Conservation (phyloP, 2,329 filamentous ascomycete genomes). For the Penicillium sp. region DNA sequence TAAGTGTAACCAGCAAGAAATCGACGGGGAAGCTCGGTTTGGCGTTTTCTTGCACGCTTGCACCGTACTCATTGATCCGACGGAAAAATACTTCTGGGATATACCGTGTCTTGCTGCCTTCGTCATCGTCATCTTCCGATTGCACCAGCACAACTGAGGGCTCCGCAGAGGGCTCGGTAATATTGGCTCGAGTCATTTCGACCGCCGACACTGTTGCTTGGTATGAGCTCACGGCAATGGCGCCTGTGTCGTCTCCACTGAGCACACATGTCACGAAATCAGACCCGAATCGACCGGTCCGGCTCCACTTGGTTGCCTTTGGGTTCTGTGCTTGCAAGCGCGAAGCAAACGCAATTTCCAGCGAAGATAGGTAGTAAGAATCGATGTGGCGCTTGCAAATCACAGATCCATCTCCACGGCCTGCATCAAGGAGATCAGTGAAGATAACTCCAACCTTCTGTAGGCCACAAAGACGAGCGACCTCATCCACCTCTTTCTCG, state of each 20-base stretch:
- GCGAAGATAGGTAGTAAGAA: slow-evolving; percentile 90
- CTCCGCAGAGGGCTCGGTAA: slow-evolving; percentile 92
- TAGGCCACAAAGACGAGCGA: slow-evolving; percentile 82
- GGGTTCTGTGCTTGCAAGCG: slow-evolving; percentile 86
- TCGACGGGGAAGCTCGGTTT: slow-evolving; percentile 96
- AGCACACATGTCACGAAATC: slow-evolving; percentile 97
- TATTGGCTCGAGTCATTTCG: slow-evolving; percentile 94
- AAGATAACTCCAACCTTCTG: slow-evolving; percentile 92
- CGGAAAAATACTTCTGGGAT: slow-evolving; percentile 98
- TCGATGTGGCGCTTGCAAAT: slow-evolving; percentile 95
- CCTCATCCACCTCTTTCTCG: slow-evolving; percentile 77
- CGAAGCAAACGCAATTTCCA: slow-evolving; percentile 88
- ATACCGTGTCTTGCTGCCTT: slow-evolving; percentile 73
- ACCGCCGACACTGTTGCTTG: slow-evolving; percentile 95
- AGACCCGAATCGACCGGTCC: slow-evolving; percentile 89
- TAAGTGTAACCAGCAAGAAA: slow-evolving; percentile 93
- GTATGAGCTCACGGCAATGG: slow-evolving; percentile 88
- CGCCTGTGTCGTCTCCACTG: slow-evolving; percentile 86
- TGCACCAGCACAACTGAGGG: slow-evolving; percentile 93
- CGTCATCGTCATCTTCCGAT: slow-evolving; percentile 80
- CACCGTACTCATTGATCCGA: slow-evolving; percentile 92
- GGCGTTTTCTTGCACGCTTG: slow-evolving; percentile 94
- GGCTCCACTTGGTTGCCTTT: slow-evolving; percentile 94
- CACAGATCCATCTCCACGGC: slow-evolving; percentile 79
- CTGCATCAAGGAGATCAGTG: slow-evolving; percentile 86